Evolutionary conservation across 2,329 filamentous ascomycete species (phyloP), one percentile per base, ranked within the genome.

Genomic region (Apiospora malaysiana): DNA sequence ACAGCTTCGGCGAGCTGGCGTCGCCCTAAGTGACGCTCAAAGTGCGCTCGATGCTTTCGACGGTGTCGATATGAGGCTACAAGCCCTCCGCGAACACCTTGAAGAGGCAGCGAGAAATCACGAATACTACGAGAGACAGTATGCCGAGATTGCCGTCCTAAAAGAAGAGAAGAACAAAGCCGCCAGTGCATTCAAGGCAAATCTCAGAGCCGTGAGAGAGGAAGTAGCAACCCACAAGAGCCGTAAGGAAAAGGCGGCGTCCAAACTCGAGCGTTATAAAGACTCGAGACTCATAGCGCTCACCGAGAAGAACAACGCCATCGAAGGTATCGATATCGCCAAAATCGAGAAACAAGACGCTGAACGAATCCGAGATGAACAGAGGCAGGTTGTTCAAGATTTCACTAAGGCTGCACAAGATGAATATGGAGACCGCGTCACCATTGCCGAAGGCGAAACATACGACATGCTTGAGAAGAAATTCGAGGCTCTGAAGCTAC

Each of bases 61-160:
- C 72, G 91, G 92, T 3, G 89, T 90, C 70, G 93, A 94, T 77
- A 91, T 89, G 67, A 86, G 87, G 69, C 83, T 95, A 0, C 87
- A 90, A 65, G 82, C 83, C 16, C 83, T 94, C 1, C 87, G 87
- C 70, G 80, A 83, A 21, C 84, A 89, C 66, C 85, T 97, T 0
- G 81, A 84, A 70, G 88, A 90, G 9, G 79, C 80, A 2, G 79
- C 86, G 72, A 80, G 81, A 16, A 77, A 83, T 51, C 77, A 83
- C 27, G 82, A 85, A 1, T 84, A 86, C 66, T 83, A 87, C 37
- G 87, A 90, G 78, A 77, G 82, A 16, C 86, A 90, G 71, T 91
- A 87, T 73, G 89, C 86, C 25, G 83, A 84, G 69, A 81, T 89
- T 74, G 81, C 73, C 42, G 74, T 88, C 45, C 81, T 84, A 59